Percentiles rank a stretch among this genome's conserved stretches.
phyloP scores from a whole-genome alignment of 257 asterid species.

The Nicotiana attenuata region DNA sequence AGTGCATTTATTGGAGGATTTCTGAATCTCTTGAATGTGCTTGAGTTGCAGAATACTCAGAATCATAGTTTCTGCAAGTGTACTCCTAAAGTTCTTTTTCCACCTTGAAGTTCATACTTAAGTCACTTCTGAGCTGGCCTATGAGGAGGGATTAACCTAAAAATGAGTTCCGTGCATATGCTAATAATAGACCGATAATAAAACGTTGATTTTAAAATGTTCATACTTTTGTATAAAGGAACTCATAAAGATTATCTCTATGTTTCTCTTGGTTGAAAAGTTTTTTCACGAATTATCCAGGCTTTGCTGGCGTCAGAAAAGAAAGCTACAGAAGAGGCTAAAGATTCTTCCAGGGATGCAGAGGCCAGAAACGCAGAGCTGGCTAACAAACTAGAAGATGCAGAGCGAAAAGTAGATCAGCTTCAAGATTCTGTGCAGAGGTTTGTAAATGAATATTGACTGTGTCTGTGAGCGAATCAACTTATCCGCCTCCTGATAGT shows the following conservation, averaged over 20 bases:
- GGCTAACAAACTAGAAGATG: slow-evolving; percentile 57
- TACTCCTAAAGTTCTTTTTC: neutral
- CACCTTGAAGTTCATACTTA: neutral
- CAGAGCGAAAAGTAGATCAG: slow-evolving; percentile 68
- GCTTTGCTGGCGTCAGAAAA: slow-evolving; percentile 67
- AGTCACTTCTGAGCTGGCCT: neutral
- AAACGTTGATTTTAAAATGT: neutral
- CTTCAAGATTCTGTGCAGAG: slow-evolving; percentile 86
- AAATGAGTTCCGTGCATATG: neutral
- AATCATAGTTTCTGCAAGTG: slow-evolving; percentile 8
- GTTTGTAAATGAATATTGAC: slow-evolving; percentile 26
- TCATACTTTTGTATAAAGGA: neutral
- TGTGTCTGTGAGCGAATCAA: neutral
- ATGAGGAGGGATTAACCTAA: neutral
- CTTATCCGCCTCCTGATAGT: neutral
- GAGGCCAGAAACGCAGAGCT: slow-evolving; percentile 57
- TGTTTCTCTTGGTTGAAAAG: slow-evolving; percentile 10
- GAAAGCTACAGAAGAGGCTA: slow-evolving; percentile 63
- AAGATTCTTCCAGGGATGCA: slow-evolving; percentile 51
- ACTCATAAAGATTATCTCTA: neutral
- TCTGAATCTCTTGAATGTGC: neutral
- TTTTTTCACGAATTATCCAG: slow-evolving; percentile 34
- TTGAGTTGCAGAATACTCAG: neutral
- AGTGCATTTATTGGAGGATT: neutral
- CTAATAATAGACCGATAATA: neutral